Conservation (phyloP, 345 rosid species). For the Heritiera littoralis region DNA sequence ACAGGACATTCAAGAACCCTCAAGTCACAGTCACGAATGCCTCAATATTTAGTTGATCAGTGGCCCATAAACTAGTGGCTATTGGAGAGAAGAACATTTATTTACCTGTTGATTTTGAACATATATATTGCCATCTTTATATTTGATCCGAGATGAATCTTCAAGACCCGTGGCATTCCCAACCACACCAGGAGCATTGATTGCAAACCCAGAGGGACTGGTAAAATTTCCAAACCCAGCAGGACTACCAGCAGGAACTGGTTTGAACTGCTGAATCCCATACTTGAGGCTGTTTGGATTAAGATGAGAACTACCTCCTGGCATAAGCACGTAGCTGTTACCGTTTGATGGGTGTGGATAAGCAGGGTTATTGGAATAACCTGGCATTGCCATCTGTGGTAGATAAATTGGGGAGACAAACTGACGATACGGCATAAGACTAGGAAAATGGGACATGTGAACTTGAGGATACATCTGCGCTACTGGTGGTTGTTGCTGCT, state of each 20-base stretch:
- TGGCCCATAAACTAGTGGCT: background rate
- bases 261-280: conserved; percentile 85
- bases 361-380: conserved; percentile 76
- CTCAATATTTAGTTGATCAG: background rate
- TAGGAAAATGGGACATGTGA: conserved; percentile 76
- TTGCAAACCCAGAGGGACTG: conserved; percentile 63
- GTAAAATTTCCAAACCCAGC: conserved; percentile 59
- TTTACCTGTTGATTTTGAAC: conserved; percentile 86
- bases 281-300: conserved; percentile 73
- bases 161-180: conserved; percentile 79
- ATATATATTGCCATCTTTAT: conserved; percentile 77
- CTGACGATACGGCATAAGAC: conserved; percentile 88
- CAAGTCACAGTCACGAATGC: background rate
- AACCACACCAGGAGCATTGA: conserved; percentile 71
- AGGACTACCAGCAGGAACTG: conserved; percentile 64
- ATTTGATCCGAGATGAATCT: conserved; percentile 82
- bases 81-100: background rate
- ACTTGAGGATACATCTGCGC: conserved; percentile 91
- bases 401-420: conserved; percentile 77
- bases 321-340: conserved; percentile 82
- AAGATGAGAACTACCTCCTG: conserved; percentile 78
- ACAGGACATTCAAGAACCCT: background rate
- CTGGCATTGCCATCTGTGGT: conserved; percentile 88
- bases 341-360: conserved; percentile 90
- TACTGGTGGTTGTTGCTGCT: conserved; percentile 70